These are phyloP conservation scores for Globisporangium irregulare DNA, from an alignment of 352 stramenopile species.

Conservation along the genomic window DNA sequence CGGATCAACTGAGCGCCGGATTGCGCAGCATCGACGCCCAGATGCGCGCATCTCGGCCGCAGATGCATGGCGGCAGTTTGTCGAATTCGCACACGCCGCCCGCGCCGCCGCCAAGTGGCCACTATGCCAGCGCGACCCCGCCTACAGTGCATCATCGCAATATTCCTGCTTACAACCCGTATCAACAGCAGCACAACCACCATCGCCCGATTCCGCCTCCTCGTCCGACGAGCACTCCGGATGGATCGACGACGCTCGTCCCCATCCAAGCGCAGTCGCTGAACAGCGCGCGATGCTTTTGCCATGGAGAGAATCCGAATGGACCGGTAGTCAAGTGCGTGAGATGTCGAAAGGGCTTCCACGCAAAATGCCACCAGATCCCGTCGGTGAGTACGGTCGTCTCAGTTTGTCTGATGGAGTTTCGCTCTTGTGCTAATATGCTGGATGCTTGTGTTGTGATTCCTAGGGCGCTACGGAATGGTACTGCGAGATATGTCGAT, in stretches of 20 bases:
- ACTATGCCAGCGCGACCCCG: constrained; percentile 1
- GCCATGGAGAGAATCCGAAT: constrained; percentile 15
- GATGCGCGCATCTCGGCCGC: constrained; percentile 20
- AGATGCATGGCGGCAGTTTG: constrained; percentile 11
- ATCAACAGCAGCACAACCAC: constrained; percentile 10
- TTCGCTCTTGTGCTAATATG: not conserved
- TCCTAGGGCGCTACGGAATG: constrained; percentile 45
- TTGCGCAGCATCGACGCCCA: constrained; percentile 59
- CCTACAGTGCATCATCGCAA: constrained; percentile 11
- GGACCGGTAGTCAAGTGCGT: constrained; percentile 52
- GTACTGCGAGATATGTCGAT: constrained; percentile 72
- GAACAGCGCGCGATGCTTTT: constrained; percentile 63
- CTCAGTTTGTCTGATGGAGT: not conserved
- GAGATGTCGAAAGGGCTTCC: constrained; percentile 51
- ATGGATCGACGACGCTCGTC: constrained; percentile 16
- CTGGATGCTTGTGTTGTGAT: not conserved
- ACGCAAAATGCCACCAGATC: constrained; percentile 79
- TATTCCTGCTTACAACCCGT: constrained; percentile 15
- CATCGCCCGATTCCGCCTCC: not conserved
- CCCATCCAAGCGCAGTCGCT: constrained; percentile 31
- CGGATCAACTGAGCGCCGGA: constrained; percentile 39
- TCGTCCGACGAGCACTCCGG: constrained; percentile 1
- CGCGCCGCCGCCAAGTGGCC: not conserved
- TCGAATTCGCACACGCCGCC: not conserved
- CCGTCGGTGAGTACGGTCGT: constrained; percentile 33